A percentile compares a stretch with the other conserved stretches of the same genome.
These are phyloP conservation scores for Aspergillus sp. DNA, from an alignment of 2,329 filamentous ascomycete species.

Conservation along the genomic window DNA sequence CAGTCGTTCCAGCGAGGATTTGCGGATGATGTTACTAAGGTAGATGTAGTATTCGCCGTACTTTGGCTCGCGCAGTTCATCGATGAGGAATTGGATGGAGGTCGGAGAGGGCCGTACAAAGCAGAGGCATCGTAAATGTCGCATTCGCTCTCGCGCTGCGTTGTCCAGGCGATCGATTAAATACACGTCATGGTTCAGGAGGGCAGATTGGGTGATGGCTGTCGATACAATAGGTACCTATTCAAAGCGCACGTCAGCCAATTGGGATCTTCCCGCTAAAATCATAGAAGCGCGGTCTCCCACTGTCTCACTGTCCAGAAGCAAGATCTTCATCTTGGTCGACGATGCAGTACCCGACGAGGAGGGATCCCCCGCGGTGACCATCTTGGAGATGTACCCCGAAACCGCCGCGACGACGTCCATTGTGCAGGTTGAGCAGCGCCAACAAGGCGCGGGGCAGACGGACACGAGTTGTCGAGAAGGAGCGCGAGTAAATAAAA, in stretches of 20 bases:
- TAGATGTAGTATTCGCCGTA: slow-evolving; percentile 98
- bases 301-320: slow-evolving; percentile 89
- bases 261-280: slow-evolving; percentile 1
- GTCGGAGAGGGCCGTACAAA: slow-evolving; percentile 90
- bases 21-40: slow-evolving; percentile 97
- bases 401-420: slow-evolving; percentile 91
- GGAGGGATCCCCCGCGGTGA: slow-evolving; percentile 71
- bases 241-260: slow-evolving; percentile 18
- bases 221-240: slow-evolving; percentile 88
- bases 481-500: neutral
- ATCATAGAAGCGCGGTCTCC: slow-evolving; percentile 42
- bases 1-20: slow-evolving; percentile 88
- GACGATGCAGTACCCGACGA: slow-evolving; percentile 60
- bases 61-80: slow-evolving; percentile 92
- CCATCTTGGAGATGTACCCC: slow-evolving; percentile 95
- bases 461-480: neutral
- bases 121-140: slow-evolving; percentile 88
- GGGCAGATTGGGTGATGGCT: slow-evolving; percentile 89
- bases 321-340: slow-evolving; percentile 96
- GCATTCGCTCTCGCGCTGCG: slow-evolving; percentile 89
- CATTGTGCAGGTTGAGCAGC: slow-evolving; percentile 57
- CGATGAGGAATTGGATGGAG: slow-evolving; percentile 89
- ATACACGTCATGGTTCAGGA: slow-evolving; percentile 96
- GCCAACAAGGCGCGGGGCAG: slow-evolving; percentile 3
- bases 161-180: slow-evolving; percentile 96